phyloP scores from a whole-genome alignment of 345 rosid species.

The Eucalyptus guilfoylei region DNA sequence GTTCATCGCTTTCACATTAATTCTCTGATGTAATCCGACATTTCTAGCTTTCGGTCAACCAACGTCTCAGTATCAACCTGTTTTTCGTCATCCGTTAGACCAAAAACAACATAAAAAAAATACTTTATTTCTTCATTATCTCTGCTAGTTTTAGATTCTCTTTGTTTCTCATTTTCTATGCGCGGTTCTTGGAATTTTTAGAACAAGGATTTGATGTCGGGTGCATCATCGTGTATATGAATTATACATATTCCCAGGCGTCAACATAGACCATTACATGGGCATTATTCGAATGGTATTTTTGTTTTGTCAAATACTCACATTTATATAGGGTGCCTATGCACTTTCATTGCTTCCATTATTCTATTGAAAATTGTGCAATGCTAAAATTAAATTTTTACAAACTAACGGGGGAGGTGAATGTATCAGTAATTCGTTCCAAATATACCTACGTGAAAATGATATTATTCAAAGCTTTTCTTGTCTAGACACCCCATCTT shows the following conservation, averaged over 20 bases:
- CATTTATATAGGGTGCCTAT: background rate
- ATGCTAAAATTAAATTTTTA: background rate
- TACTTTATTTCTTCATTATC: background rate
- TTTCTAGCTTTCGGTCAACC: too few species aligned
- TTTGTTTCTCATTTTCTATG: background rate
- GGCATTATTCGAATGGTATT: background rate
- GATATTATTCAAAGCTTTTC: background rate
- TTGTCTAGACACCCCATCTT: background rate
- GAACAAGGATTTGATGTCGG: background rate
- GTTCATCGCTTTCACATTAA: background rate
- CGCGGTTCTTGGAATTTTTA: background rate
- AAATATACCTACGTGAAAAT: too few species aligned
- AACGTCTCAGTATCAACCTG: background rate
- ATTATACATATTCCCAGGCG: background rate
- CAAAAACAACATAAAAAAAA: background rate
- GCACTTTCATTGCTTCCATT: background rate
- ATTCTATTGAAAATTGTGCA: background rate
- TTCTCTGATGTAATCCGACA: background rate
- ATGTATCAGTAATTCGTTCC: too few species aligned
- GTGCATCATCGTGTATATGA: background rate
- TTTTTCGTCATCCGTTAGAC: background rate
- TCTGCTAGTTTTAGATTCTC: background rate
- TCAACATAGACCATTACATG: background rate
- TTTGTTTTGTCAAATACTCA: background rate
- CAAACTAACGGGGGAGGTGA: background rate